Evolutionary conservation across 441 rosid genomes (phyloP), one percentile per base, ranked within the genome.

Genomic region (Brassica balearica): DNA sequence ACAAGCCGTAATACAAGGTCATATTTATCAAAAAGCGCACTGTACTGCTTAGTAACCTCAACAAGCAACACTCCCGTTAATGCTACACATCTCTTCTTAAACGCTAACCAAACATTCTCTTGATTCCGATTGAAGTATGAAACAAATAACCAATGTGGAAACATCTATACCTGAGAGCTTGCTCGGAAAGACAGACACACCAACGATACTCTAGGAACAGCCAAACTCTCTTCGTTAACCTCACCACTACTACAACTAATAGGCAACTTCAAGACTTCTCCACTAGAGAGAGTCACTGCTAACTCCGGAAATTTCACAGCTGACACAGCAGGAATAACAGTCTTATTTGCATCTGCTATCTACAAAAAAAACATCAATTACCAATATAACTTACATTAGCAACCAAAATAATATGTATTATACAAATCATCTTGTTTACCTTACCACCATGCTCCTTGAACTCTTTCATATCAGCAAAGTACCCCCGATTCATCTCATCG

Each of bases 401-500:
- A 55, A 75, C 61, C 36, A 46, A 76, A 32, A 34, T 5, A 14
- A 62, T 23, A 15, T 9, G 17, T 23, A 10, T 12, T 5, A 36
- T 19, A 5, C 17, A 46, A 38, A 34, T 34, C 51, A 43, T 55
- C 59, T 0, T 55, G 22, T 0, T 53, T 85, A 95, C 99, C 99
- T 95, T 93, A 77, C 99, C 99, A 62, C 97, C 99, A 75, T 95
- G 95, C 71, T 89, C 76, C 84, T 80, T 80, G 4, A 89, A 83
- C 77, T 95, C 98, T 2, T 78, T 60, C 75, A 92, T 82, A 68
- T 92, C 98, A 4, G 89, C 93, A 43, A 92, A 92, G 59, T 92
- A 92, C 43, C 97, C 97, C 38, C 97, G 80, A 81, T 78, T 90
- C 97, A 95, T 88, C 91, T 95, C 99, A 89, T 95, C 99, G 20